A percentile compares a stretch with the other conserved stretches of the same genome.
phyloP scores from a whole-genome alignment of 164 flowering plant genomes.

The Berberis vulgaris region DNA sequence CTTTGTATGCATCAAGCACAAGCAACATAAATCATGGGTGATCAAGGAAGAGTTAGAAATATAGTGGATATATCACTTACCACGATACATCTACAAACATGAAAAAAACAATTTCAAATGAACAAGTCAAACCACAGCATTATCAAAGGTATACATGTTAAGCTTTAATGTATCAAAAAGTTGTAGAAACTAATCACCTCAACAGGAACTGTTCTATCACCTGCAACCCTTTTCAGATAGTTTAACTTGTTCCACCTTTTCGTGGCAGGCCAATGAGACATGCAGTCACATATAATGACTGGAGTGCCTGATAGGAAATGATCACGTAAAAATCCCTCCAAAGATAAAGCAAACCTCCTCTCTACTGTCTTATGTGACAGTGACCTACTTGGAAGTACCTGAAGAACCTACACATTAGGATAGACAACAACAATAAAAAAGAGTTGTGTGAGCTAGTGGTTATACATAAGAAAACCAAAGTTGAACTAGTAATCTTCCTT shows the following conservation, averaged over 20 bases:
- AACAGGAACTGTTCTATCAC: slow-evolving; percentile 90
- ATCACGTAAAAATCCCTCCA: slow-evolving; percentile 77
- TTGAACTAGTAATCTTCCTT: not conserved
- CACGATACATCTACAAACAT: not conserved
- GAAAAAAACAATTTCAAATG: too few relatives aligned
- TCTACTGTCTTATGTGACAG: slow-evolving; percentile 49
- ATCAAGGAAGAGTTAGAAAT: too few relatives aligned
- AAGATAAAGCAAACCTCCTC: slow-evolving; percentile 55
- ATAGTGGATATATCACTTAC: not conserved
- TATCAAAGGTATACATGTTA: too few relatives aligned
- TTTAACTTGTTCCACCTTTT: slow-evolving; percentile 75
- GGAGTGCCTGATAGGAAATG: slow-evolving; percentile 65
- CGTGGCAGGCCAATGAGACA: slow-evolving; percentile 89
- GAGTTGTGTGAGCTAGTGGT: too few relatives aligned
- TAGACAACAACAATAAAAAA: not conserved
- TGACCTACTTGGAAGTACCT: slow-evolving; percentile 53
- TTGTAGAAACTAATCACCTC: slow-evolving; percentile 53
- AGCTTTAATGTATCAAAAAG: not conserved
- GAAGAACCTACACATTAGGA: slow-evolving; percentile 31
- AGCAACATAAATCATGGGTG: not conserved
- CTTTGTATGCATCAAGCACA: not conserved
- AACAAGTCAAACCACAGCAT: too few relatives aligned
- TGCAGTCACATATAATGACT: slow-evolving; percentile 68
- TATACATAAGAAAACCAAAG: not conserved
- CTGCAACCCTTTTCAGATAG: slow-evolving; percentile 75